phyloP scores from a whole-genome alignment of 768 basidiomycete species.

The Leccinum uliginosum region DNA sequence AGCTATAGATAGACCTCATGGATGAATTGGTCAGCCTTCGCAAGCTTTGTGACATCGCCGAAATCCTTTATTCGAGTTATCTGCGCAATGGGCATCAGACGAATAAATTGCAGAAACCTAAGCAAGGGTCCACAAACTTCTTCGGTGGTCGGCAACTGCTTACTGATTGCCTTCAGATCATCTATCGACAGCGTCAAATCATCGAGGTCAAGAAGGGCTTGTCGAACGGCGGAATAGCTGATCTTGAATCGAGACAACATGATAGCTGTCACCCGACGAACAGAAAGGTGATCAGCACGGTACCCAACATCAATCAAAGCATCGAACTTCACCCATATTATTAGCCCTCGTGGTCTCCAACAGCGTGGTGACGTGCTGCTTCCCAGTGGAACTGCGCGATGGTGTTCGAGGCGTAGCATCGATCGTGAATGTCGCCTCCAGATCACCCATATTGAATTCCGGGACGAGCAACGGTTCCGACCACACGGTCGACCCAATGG shows the following conservation, averaged over 20 bases:
- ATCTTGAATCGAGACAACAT: constrained; percentile 79
- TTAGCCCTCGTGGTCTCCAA: constrained; percentile 80
- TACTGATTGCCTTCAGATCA: constrained; percentile 68
- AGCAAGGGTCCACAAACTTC: constrained; percentile 46
- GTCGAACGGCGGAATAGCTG: constrained; percentile 58
- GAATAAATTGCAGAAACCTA: neutral
- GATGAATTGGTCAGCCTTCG: constrained; percentile 84
- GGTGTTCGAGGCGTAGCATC: constrained; percentile 41
- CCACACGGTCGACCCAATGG: constrained; percentile 62
- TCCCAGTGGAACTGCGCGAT: constrained; percentile 45
- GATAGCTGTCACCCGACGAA: constrained; percentile 50
- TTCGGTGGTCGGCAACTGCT: constrained; percentile 74
- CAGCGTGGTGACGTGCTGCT: constrained; percentile 62
- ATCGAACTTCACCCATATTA: constrained; percentile 58
- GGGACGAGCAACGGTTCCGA: constrained; percentile 43
- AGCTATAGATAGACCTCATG: constrained; percentile 49
- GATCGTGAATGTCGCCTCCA: constrained; percentile 70
- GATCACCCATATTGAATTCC: constrained; percentile 58
- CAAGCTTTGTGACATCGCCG: constrained; percentile 66
- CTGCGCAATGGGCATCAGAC: constrained; percentile 32
- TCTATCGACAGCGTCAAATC: constrained; percentile 66
- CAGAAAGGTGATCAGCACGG: neutral
- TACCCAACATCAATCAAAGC: neutral
- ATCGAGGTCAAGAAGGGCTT: constrained; percentile 67
- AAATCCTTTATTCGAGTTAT: constrained; percentile 63